Evolutionary conservation across 306 rosid genomes (phyloP).

Genomic region (Abrus precatorius): DNA sequence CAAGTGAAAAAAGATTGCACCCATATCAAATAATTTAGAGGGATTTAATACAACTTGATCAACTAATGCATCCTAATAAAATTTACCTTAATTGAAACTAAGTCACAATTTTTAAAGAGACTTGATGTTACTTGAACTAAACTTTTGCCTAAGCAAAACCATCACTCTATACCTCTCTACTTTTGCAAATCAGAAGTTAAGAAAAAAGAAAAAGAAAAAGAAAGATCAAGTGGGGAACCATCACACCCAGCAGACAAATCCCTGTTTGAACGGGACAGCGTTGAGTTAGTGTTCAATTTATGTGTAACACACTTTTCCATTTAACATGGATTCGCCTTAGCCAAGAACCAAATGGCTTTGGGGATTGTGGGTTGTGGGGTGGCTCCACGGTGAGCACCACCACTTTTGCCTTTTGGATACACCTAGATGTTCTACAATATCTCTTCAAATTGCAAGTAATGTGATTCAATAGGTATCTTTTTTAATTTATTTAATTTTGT

Average conservation of each 20-base stretch:
- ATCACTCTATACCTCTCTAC: too few relatives aligned
- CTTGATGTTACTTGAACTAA: not conserved
- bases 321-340: constrained; percentile 41
- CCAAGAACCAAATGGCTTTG: constrained; percentile 44
- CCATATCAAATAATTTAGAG: not conserved
- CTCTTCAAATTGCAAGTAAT: constrained; percentile 29
- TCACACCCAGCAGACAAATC: constrained; percentile 60
- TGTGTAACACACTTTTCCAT: constrained; percentile 40
- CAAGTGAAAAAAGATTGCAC: not conserved
- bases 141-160: not conserved
- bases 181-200: too few relatives aligned
- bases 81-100: too few relatives aligned
- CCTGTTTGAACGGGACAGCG: constrained; percentile 61
- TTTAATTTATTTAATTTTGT: not conserved
- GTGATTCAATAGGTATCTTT: not conserved
- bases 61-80: not conserved
- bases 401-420: constrained; percentile 4
- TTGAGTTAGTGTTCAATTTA: constrained; percentile 46
- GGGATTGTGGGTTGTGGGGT: constrained; percentile 26
- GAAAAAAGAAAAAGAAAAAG: too few relatives aligned
- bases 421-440: constrained; percentile 13
- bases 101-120: not conserved
- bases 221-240: constrained; percentile 45
- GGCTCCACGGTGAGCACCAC: constrained; percentile 63
- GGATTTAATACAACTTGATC: not conserved